These are phyloP conservation scores for Singerocomus rubriflavus DNA, from an alignment of 1,284 basidiomycete genomes.

Conservation along the genomic window DNA sequence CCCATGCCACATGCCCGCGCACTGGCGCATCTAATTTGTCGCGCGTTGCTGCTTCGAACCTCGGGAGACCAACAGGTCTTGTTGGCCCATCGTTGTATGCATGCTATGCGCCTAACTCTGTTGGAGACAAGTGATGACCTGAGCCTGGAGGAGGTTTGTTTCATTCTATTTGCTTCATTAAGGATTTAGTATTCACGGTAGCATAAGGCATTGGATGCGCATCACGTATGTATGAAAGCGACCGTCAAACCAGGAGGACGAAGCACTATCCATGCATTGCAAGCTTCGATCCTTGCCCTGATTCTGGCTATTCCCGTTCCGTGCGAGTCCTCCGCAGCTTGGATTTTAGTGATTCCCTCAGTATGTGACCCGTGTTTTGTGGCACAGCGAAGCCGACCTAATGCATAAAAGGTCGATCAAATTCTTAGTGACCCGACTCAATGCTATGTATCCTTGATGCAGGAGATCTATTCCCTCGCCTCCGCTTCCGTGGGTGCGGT, in stretches of 20 bases:
- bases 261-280: slow-evolving; percentile 52
- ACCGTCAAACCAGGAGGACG: slow-evolving; percentile 58
- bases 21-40: slow-evolving; percentile 57
- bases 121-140: slow-evolving; percentile 42
- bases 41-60: slow-evolving; percentile 51
- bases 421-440: slow-evolving; percentile 29
- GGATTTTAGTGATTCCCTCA: slow-evolving; percentile 24
- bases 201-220: slow-evolving; percentile 42
- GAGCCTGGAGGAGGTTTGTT: slow-evolving; percentile 43
- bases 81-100: slow-evolving; percentile 49
- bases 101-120: slow-evolving; percentile 43
- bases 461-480: slow-evolving; percentile 60
- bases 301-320: slow-evolving; percentile 49
- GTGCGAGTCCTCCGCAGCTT: slow-evolving; percentile 42
- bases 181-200: slow-evolving; percentile 3
- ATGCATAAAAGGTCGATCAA: slow-evolving; percentile 11
- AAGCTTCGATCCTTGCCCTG: slow-evolving; percentile 50
- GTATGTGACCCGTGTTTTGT: slow-evolving; percentile 6
- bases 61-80: slow-evolving; percentile 57
- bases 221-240: slow-evolving; percentile 44
- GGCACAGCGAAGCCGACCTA: background rate
- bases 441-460: slow-evolving; percentile 54
- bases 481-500: slow-evolving; percentile 45
- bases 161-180: background rate
- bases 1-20: slow-evolving; percentile 50